Evolutionary conservation across 306 rosid species (phyloP), one percentile per base, ranked within the genome.

Genomic region (Fagus sylvatica): DNA sequence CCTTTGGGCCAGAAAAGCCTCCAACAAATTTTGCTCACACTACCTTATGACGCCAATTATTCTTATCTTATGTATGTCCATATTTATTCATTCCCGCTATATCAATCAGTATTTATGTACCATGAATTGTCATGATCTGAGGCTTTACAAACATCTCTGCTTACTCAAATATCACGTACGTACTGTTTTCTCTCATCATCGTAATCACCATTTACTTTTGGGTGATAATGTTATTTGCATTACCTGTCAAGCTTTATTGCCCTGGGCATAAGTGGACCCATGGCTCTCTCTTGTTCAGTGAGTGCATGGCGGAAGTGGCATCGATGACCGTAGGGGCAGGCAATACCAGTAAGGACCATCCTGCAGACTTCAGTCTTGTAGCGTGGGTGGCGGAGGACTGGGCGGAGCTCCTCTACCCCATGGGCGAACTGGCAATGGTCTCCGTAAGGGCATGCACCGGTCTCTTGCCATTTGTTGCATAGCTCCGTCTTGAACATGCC

Each of bases 271-370:
- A 12, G 36, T 2, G 64, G 59, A 36, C 70, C 78, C 77, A 70
- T 79, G 62, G 83, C 83, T 78, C 79, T 85, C 91, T 91, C 89
- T 76, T 80, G 89, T 70, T 90, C 91, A 8, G 84, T 85, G 72
- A 90, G 97, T 32, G 97, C 87, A 59, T 94, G 98, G 69, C 98
- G 97, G 85, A 94, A 94, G 83, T 92, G 98, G 82, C 98, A 94
- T 43, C 98, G 85, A 74, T 94, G 98, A 41, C 93, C 97, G 53
- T 94, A 94, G 0, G 97, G 97, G 73, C 98, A 94, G 4, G 53
- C 78, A 6, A 85, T 87, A 1, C 97, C 92, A 16, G 91, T 78
- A 62, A 91, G 87, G 54, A 92, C 90, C 97, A 94, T 92, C 83
- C 97, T 87, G 91, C 98, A 94, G 59, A 94, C 87, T 75, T 92